Base-by-base conservation (phyloP, 78 protist species). In the Dictyostelium brefeldianum region DNA sequence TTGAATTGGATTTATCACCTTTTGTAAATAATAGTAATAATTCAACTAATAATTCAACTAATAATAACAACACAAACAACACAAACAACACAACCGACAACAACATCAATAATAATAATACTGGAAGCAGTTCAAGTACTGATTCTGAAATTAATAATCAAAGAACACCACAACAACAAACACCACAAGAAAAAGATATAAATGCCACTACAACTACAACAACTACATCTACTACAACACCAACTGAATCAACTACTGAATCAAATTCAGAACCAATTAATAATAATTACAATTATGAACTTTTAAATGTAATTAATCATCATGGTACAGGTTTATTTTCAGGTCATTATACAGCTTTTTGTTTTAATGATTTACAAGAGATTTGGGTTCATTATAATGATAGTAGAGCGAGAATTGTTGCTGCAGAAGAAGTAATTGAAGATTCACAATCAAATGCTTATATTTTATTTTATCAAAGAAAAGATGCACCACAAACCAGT, bases 351-450 rank as follows among this genome's bases (percentile, higher is more conserved):
- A 89, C 94, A 3, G 73, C 84, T 3, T 89, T 62, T 73, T 89
- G 94, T 20, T 78, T 80, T 67, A 89, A 89, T 74, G 84, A 78
- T 47, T 27, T 54, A 29, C 84, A 69, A 48, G 94, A 89, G 75
- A 89, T 74, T 25, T 89, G 94, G 94, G 94, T 70, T 25, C 83
- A 89, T 50, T 89, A 78, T 56, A 89, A 89, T 73, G 94, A 89
- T 46, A 78, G 94, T 50, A 89, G 70, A 79, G 85, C 75, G 14
- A 70, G 78, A 20, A 89, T 89, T 64, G 83, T 75, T 12, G 73
- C 29, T 25, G 77, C 82, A 8, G 85, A 89, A 50, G 94, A 89
- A 36, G 87, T 89, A 17, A 69, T 82, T 47, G 80, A 67, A 41
- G 62, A 50, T 11, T 82, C 90, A 17, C 75, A 64, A 46, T 51